phyloP scores from a whole-genome alignment of 2,329 filamentous ascomycete species.

The Phoma sp. region DNA sequence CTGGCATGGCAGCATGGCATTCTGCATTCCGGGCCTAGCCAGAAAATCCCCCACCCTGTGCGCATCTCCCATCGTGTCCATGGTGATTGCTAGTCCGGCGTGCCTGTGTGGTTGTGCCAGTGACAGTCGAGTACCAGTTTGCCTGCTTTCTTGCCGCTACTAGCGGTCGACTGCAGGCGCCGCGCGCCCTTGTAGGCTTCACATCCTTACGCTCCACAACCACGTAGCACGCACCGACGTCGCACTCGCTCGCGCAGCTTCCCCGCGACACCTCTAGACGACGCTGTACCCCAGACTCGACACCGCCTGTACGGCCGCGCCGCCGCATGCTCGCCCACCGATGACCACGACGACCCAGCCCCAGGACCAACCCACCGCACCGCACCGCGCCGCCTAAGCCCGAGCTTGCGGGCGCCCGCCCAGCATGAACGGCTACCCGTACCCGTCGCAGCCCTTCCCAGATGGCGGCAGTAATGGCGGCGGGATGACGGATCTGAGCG shows the following conservation, averaged over 20 bases:
- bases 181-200: neutral
- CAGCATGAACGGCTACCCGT: slow-evolving; percentile 50
- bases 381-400: neutral
- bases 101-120: neutral
- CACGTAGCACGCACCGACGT: neutral
- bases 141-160: neutral
- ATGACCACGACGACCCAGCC: slow-evolving; percentile 16
- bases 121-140: no score
- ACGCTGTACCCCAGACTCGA: no score
- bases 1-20: slow-evolving; percentile 10
- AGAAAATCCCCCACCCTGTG: slow-evolving; percentile 5
- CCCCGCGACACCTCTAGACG: neutral
- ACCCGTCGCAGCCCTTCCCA: slow-evolving; percentile 40
- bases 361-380: slow-evolving; percentile 1
- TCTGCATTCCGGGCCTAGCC: slow-evolving; percentile 6
- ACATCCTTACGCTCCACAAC: neutral
- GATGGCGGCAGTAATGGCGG: slow-evolving; percentile 30
- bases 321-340: slow-evolving; percentile 6
- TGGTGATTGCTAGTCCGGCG: neutral
- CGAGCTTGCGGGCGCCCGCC: slow-evolving; percentile 8
- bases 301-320: slow-evolving; percentile 20
- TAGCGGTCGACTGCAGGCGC: slow-evolving; percentile 5
- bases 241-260: no score
- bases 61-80: neutral
- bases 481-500: slow-evolving; percentile 45